Percentiles rank a stretch among this genome's conserved stretches.
Evolutionary conservation across 139 green algal species (phyloP).

Genomic region (Dunaliella sp.): DNA sequence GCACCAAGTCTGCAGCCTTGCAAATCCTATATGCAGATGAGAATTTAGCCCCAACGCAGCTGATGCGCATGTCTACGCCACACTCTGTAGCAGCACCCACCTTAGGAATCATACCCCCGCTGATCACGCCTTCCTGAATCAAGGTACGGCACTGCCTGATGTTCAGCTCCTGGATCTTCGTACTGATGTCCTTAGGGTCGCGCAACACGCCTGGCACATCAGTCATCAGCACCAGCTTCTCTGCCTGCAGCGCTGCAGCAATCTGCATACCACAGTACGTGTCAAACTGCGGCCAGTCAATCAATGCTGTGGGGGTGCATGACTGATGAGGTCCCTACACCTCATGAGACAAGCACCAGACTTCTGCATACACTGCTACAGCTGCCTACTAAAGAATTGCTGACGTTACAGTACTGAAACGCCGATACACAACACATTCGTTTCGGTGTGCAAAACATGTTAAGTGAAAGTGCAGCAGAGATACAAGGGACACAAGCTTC

Average conservation of each 20-base stretch:
- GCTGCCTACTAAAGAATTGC: too few relatives aligned
- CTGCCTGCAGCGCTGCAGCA: slow-evolving; percentile 85
- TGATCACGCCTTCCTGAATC: slow-evolving; percentile 89
- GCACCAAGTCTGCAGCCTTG: neutral
- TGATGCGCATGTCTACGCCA: too few relatives aligned
- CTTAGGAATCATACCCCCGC: slow-evolving; percentile 98
- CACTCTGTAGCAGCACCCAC: too few relatives aligned
- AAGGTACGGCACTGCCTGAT: slow-evolving; percentile 75
- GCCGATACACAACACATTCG: too few relatives aligned
- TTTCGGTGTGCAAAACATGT: too few relatives aligned
- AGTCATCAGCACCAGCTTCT: slow-evolving; percentile 99
- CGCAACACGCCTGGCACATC: slow-evolving; percentile 89
- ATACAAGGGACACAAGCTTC: too few relatives aligned
- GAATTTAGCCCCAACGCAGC: too few relatives aligned
- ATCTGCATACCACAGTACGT: slow-evolving; percentile 63
- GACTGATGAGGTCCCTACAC: neutral
- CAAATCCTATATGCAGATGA: too few relatives aligned
- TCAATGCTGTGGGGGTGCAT: neutral
- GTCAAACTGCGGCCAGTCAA: neutral
- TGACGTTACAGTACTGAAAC: too few relatives aligned
- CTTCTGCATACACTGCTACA: too few relatives aligned
- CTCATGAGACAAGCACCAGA: neutral
- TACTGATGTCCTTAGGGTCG: slow-evolving; percentile 85
- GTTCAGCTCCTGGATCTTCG: slow-evolving; percentile 72
- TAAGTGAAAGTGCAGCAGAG: too few relatives aligned